Percentiles rank a stretch among this genome's conserved stretches.
Evolutionary conservation across 2,329 filamentous ascomycete genomes (phyloP).

Genomic region (Knufia petricola): DNA sequence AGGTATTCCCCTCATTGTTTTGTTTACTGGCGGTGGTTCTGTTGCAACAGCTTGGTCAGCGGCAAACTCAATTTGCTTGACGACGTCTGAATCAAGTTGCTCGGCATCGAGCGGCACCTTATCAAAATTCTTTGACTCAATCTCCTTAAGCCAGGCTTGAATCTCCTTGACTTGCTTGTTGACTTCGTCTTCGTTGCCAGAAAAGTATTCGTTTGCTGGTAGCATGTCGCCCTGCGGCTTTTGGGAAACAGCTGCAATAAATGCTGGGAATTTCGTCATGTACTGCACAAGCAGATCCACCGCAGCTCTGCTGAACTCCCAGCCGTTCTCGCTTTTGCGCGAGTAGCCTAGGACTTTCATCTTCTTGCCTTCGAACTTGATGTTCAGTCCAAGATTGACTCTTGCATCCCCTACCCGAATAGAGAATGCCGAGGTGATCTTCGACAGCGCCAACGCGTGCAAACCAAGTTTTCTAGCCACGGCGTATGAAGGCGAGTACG

Average conservation of each 20-base stretch:
- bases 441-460: conserved; percentile 81
- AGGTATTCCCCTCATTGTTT: conserved; percentile 70
- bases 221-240: conserved; percentile 82
- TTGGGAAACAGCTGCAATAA: conserved; percentile 77
- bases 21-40: conserved; percentile 47
- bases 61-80: conserved; percentile 66
- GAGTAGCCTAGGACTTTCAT: conserved; percentile 94
- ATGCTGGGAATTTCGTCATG: conserved; percentile 90
- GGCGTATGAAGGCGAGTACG: conserved; percentile 79
- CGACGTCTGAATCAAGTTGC: conserved; percentile 85
- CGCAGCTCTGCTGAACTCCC: conserved; percentile 89
- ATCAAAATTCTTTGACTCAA: conserved; percentile 87
- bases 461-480: conserved; percentile 73
- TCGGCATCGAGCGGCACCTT: conserved; percentile 93
- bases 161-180: conserved; percentile 85
- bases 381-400: conserved; percentile 83
- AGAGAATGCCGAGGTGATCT: conserved; percentile 89
- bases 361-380: conserved; percentile 95
- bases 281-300: conserved; percentile 74
- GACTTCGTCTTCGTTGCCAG: conserved; percentile 51
- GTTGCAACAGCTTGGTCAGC: conserved; percentile 55
- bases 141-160: conserved; percentile 79
- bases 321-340: conserved; percentile 72
- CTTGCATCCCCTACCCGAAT: conserved; percentile 72
- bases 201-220: conserved; percentile 77